Conservation (phyloP, 2,329 filamentous ascomycete genomes). For the Lasiodiplodia theobromae region DNA sequence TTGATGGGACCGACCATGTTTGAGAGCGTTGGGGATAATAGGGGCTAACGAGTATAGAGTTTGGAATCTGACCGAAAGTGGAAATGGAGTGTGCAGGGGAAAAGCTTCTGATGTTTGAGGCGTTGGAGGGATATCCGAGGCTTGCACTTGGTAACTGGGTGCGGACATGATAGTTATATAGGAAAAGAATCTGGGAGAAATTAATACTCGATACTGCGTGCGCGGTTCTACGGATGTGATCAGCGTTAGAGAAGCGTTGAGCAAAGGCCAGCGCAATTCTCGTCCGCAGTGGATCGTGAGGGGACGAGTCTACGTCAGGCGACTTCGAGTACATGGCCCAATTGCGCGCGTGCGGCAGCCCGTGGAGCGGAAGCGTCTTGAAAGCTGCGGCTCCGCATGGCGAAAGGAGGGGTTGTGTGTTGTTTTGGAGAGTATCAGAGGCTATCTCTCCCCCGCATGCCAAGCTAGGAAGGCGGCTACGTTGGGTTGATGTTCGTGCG, state of each 20-base stretch:
- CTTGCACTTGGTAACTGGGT: not conserved
- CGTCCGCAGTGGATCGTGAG: not conserved
- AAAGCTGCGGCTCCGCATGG: conserved; percentile 15
- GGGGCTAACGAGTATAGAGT: not conserved
- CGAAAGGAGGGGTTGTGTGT: not conserved
- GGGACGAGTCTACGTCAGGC: conserved; percentile 5
- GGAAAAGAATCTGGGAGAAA: not conserved
- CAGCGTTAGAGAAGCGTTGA: not conserved
- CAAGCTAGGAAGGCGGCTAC: not conserved
- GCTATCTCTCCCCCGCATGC: conserved; percentile 11
- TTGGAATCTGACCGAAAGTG: not conserved
- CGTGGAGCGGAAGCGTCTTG: conserved; percentile 5
- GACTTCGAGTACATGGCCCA: not conserved
- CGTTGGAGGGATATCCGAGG: not conserved
- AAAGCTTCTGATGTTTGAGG: not conserved
- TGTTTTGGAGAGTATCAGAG: not conserved
- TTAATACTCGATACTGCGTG: not conserved
- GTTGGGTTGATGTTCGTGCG: not conserved
- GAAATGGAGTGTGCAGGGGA: not conserved
- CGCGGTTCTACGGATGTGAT: conserved; percentile 1
- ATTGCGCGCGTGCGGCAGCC: conserved; percentile 4
- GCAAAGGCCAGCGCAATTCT: not conserved
- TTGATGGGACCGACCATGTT: conserved; percentile 26
- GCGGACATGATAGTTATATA: not conserved
- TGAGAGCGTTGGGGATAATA: not conserved